A percentile compares a stretch with the other conserved stretches of the same genome.
Conservation (phyloP, 139 green algal genomes). For the Astrephomene gubernaculifera region DNA sequence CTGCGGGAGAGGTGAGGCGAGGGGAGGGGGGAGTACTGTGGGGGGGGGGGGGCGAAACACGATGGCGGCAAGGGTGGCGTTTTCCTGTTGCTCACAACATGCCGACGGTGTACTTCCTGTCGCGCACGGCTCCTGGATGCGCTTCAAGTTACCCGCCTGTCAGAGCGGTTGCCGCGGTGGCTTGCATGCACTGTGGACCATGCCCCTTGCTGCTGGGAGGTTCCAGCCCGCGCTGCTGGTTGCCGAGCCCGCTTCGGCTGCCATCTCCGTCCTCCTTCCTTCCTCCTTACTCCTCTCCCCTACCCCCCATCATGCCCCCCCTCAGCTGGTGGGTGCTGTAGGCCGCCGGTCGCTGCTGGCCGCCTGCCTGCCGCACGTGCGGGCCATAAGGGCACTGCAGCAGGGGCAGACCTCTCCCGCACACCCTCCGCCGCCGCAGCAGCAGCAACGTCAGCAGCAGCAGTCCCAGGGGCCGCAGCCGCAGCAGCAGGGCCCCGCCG, state of each 20-base stretch:
- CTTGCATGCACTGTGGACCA: background rate
- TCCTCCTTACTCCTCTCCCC: background rate
- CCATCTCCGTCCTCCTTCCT: background rate
- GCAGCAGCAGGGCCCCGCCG: background rate
- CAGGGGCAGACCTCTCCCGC: background rate
- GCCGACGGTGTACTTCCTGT: background rate
- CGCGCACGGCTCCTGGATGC: background rate
- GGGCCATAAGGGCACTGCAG: background rate
- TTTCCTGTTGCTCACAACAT: background rate
- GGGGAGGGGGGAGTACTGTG: background rate
- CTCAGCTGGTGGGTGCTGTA: background rate
- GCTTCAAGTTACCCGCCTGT: too few species aligned
- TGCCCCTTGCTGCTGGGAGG: background rate
- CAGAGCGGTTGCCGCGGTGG: background rate
- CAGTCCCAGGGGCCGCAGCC: background rate
- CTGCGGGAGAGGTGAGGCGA: background rate
- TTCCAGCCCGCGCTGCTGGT: background rate
- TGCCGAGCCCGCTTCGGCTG: too few species aligned
- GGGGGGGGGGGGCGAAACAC: background rate
- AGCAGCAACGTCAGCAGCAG: constrained; percentile 1
- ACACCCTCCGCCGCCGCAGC: background rate
- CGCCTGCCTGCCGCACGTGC: background rate
- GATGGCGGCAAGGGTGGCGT: background rate
- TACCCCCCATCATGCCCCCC: background rate
- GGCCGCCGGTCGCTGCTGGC: background rate